Conservation (phyloP, 441 rosid species). For the Syzygium malaccense region DNA sequence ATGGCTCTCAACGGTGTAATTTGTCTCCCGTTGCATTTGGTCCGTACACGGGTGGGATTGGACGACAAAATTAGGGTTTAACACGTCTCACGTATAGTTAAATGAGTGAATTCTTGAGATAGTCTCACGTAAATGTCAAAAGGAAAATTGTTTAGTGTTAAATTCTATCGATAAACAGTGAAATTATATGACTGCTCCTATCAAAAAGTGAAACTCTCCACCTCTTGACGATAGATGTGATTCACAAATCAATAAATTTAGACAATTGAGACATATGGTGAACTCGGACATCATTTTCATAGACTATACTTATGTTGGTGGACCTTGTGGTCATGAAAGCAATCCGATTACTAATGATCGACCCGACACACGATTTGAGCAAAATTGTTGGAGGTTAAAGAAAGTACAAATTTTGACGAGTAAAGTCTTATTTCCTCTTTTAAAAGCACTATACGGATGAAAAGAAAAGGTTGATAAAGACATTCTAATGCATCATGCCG, state of each 20-base stretch:
- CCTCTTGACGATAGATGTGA: background rate
- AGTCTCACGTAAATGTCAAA: background rate
- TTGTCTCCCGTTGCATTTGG: background rate
- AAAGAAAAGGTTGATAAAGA: background rate
- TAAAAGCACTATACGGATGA: background rate
- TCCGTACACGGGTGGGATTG: background rate
- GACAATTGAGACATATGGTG: background rate
- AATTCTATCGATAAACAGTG: background rate
- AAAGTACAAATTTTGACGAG: background rate
- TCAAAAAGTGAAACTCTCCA: background rate
- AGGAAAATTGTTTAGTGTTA: background rate
- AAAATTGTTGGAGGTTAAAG: background rate
- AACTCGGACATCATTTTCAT: background rate
- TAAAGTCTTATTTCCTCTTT: background rate
- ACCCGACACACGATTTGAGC: background rate
- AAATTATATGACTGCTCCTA: background rate
- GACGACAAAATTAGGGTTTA: background rate
- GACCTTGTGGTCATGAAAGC: too few species aligned
- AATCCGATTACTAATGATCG: too few species aligned
- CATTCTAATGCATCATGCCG: background rate
- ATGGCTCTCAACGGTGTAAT: background rate
- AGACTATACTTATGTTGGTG: too few species aligned
- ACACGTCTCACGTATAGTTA: background rate
- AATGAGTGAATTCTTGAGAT: background rate
- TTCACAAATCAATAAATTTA: background rate